Evolutionary conservation across 768 basidiomycete species (phyloP).

Genomic region (Termitomyces bulborhizus): DNA sequence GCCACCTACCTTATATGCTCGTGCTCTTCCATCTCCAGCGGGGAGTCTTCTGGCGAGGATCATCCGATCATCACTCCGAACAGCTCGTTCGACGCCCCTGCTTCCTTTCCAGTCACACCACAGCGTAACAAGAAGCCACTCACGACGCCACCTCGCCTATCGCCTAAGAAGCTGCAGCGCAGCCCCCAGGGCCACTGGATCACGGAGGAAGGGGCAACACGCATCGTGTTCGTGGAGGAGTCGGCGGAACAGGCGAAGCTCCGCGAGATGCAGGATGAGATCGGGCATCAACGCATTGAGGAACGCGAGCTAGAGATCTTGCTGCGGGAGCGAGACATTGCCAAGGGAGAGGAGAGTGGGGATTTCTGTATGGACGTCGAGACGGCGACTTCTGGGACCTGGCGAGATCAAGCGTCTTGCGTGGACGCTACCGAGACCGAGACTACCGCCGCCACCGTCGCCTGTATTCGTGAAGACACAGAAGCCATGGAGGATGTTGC

Average conservation of each 20-base stretch:
- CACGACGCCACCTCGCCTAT: slow-evolving; percentile 7
- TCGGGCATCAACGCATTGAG: slow-evolving; percentile 1
- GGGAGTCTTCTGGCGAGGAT: background rate
- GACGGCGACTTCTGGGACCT: slow-evolving; percentile 1
- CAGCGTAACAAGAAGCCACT: background rate
- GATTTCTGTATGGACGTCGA: slow-evolving; percentile 2
- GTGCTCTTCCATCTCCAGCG: slow-evolving; percentile 1
- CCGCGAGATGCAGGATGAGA: slow-evolving; percentile 1
- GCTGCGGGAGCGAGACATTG: slow-evolving; percentile 3
- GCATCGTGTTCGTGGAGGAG: slow-evolving; percentile 5
- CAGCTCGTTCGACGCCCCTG: background rate
- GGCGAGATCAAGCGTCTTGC: background rate
- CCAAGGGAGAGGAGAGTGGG: background rate
- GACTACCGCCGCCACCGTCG: background rate
- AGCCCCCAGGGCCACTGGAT: slow-evolving; percentile 10
- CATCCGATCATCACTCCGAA: background rate
- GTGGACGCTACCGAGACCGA: background rate
- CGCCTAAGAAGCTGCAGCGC: slow-evolving; percentile 9
- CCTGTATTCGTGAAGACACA: background rate
- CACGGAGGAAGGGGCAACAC: background rate
- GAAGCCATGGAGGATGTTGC: background rate
- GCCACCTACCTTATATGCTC: background rate
- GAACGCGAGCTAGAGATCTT: slow-evolving; percentile 9
- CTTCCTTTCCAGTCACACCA: slow-evolving; percentile 1
- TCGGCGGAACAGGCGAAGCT: background rate